Conservation (phyloP, 345 rosid genomes). For the Euphorbia pulcherrima region DNA sequence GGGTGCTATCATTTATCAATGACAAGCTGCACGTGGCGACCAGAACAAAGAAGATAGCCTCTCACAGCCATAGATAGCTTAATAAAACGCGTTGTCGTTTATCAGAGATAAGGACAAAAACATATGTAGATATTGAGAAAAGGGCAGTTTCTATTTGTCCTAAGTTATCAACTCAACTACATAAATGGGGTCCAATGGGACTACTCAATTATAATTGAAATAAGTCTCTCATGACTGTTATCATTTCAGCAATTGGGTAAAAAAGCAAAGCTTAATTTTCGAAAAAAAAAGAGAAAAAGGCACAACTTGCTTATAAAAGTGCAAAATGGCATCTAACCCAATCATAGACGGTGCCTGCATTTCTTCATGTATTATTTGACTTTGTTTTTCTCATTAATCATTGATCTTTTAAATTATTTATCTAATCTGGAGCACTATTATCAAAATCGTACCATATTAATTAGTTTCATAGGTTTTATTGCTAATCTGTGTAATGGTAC, state of each 20-base stretch:
- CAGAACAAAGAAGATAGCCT: not conserved
- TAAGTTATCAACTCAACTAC: not conserved
- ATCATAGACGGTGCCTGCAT: constrained; percentile 8
- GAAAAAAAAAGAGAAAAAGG: not conserved
- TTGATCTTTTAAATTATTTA: no score
- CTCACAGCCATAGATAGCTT: no score
- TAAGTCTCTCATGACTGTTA: not conserved
- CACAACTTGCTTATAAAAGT: constrained; percentile 5
- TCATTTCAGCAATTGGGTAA: not conserved
- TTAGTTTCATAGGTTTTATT: no score
- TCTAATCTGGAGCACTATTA: no score
- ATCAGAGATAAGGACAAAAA: constrained; percentile 21
- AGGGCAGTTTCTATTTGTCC: constrained; percentile 2
- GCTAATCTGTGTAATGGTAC: no score
- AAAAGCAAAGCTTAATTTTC: not conserved
- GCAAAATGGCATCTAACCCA: not conserved
- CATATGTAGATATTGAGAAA: not conserved
- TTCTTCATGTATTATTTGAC: not conserved
- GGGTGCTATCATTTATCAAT: no score
- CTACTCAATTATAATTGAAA: not conserved
- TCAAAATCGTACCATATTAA: no score
- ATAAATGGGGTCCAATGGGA: constrained; percentile 2
- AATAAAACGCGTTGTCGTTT: not conserved
- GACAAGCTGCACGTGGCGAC: constrained; percentile 7
- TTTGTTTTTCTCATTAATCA: not conserved